phyloP scores from a whole-genome alignment of 371 early-diverging fungal species.

The Rozella allomycis region DNA sequence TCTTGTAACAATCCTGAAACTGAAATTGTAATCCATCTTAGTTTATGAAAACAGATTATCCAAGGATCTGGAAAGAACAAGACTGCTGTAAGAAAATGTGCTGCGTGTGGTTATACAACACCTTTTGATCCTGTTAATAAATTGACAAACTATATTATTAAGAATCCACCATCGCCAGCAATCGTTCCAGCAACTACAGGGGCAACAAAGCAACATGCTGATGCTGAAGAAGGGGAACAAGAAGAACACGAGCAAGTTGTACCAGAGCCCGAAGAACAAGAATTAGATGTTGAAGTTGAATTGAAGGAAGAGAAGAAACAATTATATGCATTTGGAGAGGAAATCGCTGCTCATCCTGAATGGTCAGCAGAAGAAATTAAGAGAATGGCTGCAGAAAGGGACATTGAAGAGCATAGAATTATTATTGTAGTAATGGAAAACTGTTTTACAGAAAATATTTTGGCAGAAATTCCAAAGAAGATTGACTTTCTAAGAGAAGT shows the following conservation, averaged over 20 bases:
- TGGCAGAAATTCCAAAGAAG: constrained; percentile 17
- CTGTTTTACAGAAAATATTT: constrained; percentile 13
- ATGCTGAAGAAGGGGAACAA: constrained; percentile 1
- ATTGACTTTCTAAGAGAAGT: too few species aligned
- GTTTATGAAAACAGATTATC: constrained; percentile 20
- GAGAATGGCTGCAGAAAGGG: background rate
- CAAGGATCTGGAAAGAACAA: constrained; percentile 30
- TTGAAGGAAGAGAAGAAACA: too few species aligned
- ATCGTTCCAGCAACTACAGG: background rate
- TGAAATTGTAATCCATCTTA: constrained; percentile 36
- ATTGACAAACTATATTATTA: constrained; percentile 65
- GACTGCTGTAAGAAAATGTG: constrained; percentile 53
- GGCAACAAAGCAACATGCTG: background rate
- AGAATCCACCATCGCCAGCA: constrained; percentile 50
- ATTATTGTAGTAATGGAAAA: constrained; percentile 13
- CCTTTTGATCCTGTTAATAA: constrained; percentile 75
- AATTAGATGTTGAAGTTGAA: constrained; percentile 5
- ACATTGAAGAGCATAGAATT: constrained; percentile 9
- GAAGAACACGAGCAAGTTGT: constrained; percentile 3
- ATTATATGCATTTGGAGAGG: too few species aligned
- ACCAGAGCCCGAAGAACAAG: constrained; percentile 17
- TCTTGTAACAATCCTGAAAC: constrained; percentile 97
- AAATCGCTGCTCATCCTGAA: too few species aligned
- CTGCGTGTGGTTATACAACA: constrained; percentile 75
- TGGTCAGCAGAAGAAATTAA: background rate